Evolutionary conservation across 2,329 filamentous ascomycete species (phyloP).

Genomic region (Alternaria hordeiaustralica): DNA sequence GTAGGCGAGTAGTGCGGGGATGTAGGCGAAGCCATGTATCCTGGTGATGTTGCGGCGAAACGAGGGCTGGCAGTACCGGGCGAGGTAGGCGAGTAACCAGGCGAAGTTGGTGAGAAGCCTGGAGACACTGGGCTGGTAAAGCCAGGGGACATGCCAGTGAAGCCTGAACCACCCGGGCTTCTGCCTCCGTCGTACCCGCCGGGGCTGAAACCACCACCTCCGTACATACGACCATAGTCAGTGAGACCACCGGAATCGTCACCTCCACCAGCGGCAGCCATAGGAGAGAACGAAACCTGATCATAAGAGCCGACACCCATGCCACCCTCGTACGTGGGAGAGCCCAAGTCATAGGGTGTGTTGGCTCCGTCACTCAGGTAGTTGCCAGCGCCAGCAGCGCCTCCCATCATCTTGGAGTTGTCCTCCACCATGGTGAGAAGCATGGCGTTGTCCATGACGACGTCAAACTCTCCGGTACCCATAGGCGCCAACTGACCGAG

Average conservation of each 20-base stretch:
- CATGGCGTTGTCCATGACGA: conserved; percentile 93
- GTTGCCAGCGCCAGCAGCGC: conserved; percentile 74
- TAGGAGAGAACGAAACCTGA: conserved; percentile 71
- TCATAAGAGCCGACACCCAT: conserved; percentile 67
- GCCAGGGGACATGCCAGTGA: conserved; percentile 47
- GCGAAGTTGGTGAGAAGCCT: conserved; percentile 54
- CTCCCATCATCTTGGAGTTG: conserved; percentile 72
- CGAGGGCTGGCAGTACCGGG: conserved; percentile 65
- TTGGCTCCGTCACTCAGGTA: conserved; percentile 79
- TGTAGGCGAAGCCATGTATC: conserved; percentile 58
- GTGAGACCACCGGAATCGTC: conserved; percentile 63
- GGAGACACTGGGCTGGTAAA: conserved; percentile 49
- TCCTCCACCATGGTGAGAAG: conserved; percentile 93
- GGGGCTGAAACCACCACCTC: conserved; percentile 69
- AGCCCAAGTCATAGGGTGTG: conserved; percentile 85
- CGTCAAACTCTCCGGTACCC: conserved; percentile 95
- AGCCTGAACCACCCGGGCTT: conserved; percentile 67
- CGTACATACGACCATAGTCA: conserved; percentile 71
- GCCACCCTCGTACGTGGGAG: conserved; percentile 66
- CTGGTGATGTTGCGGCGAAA: conserved; percentile 60
- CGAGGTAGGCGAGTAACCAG: conserved; percentile 69
- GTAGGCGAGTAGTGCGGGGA: conserved; percentile 68
- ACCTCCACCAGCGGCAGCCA: conserved; percentile 69
- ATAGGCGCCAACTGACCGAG: conserved; percentile 95
- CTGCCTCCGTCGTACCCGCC: conserved; percentile 61